Evolutionary conservation across 805 yeast genomes (phyloP).

Genomic region (Saccharomycopsis capsularis): DNA sequence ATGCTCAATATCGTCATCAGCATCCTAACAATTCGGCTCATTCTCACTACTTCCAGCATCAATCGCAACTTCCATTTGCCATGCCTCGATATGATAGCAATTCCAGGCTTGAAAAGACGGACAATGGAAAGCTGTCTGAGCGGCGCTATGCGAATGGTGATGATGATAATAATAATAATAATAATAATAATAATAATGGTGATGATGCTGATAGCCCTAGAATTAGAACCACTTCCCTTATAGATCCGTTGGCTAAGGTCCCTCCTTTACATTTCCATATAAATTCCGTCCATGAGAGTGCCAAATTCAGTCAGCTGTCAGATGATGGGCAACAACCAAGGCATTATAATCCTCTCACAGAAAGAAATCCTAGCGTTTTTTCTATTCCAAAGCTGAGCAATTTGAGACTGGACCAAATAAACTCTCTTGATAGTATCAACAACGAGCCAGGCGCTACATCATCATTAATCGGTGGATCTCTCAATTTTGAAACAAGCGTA

Average conservation of each 20-base stretch:
- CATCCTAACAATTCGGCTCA: no score
- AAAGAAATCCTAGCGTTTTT: not conserved
- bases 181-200: not conserved
- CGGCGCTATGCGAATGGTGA: not conserved
- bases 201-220: not conserved
- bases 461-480: no score
- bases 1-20: no score
- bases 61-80: not conserved
- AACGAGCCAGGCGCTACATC: no score
- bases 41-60: not conserved
- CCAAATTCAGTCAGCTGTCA: not conserved
- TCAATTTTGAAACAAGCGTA: no score
- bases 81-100: constrained; percentile 1
- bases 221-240: constrained; percentile 3
- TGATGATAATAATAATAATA: not conserved
- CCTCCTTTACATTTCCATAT: not conserved
- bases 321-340: no score
- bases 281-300: not conserved
- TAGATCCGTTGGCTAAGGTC: constrained; percentile 1
- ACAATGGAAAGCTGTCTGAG: no score
- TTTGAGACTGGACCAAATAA: not conserved
- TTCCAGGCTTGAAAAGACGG: no score
- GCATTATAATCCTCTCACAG: no score
- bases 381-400: not conserved
- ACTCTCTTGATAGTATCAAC: no score